Evolutionary conservation across 2,329 filamentous ascomycete genomes (phyloP), one percentile per base, ranked within the genome.

Genomic region (Cladophialophora chaetospira): DNA sequence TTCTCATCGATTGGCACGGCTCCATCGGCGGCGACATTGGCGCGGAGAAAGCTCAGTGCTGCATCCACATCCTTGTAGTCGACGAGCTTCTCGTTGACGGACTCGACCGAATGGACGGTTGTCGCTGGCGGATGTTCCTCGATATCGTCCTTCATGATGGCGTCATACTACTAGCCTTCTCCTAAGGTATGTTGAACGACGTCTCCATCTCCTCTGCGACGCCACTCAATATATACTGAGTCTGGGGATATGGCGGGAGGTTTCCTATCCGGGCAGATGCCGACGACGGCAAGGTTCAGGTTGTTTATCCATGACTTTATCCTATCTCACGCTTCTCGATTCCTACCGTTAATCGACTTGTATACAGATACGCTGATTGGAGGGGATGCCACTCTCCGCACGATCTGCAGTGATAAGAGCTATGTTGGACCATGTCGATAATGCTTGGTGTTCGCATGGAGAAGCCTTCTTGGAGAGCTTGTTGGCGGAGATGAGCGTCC

Each of bases 41-140:
- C 66, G 31, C 68, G 65, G 3, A 74, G 65, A 55, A 73, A 74
- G 11, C 67, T 64, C 9, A 74, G 62, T 1, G 72, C 72, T 42
- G 72, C 72, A 57, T 74, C 72, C 5, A 67, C 71, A 60, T 60
- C 57, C 26, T 31, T 29, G 44, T 54, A 55, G 45, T 36, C 46
- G 25, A 55, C 26, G 15, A 40, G 19, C 15, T 55, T 55, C 19
- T 55, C 50, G 26, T 58, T 17, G 26, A 44, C 26, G 36, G 33
- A 47, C 25, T 50, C 56, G 21, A 46, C 43, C n/a, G 42, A 25
- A 13, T 38, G 31, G 15, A 53, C 31, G 21, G 31, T 47, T 4
- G 38, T 29, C 3, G 53, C 29, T 19, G 26, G 1, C 48, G 33
- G 31, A n/a, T 35, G 43, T 11, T 25, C 43, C 43, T 58, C 55